Conservation (phyloP, 2,329 filamentous ascomycete species). For the Paracoccidioides lutzii region DNA sequence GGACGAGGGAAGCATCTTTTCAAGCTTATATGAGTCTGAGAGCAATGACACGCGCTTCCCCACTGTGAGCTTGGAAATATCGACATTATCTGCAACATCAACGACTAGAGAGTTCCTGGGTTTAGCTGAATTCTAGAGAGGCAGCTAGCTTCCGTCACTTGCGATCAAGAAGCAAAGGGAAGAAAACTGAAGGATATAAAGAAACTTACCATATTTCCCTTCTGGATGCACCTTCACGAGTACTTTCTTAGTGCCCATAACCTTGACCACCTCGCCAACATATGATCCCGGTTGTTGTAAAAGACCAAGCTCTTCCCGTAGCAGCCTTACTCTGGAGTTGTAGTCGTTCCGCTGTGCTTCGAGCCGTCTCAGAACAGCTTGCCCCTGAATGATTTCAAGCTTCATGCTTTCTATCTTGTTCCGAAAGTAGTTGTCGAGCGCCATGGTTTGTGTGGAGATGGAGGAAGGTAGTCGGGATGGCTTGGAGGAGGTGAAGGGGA, state of each 20-base stretch:
- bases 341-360: slow-evolving; percentile 99
- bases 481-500: not conserved
- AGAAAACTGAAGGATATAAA: not conserved
- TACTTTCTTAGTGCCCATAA: slow-evolving; percentile 99
- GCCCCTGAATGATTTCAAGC: slow-evolving; percentile 98
- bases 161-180: not conserved
- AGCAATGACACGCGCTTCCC: slow-evolving; percentile 95
- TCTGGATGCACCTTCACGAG: slow-evolving; percentile 98
- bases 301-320: slow-evolving; percentile 89
- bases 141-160: not conserved
- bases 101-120: slow-evolving; percentile 65
- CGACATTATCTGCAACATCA: slow-evolving; percentile 86
- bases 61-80: slow-evolving; percentile 87
- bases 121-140: slow-evolving; percentile 54
- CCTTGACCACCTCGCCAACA: slow-evolving; percentile 98
- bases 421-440: slow-evolving; percentile 97
- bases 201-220: slow-evolving; percentile 84
- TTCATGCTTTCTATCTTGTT: slow-evolving; percentile 99
- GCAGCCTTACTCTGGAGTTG: slow-evolving; percentile 89
- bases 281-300: slow-evolving; percentile 96
- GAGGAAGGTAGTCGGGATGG: not conserved
- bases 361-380: slow-evolving; percentile 83
- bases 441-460: slow-evolving; percentile 51
- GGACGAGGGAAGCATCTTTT: slow-evolving; percentile 95
- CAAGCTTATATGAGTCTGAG: slow-evolving; percentile 95